Percentiles rank a stretch among this genome's conserved stretches.
Evolutionary conservation across 1,139 yeast genomes (phyloP).

Genomic region (Lipomyces yarrowii): DNA sequence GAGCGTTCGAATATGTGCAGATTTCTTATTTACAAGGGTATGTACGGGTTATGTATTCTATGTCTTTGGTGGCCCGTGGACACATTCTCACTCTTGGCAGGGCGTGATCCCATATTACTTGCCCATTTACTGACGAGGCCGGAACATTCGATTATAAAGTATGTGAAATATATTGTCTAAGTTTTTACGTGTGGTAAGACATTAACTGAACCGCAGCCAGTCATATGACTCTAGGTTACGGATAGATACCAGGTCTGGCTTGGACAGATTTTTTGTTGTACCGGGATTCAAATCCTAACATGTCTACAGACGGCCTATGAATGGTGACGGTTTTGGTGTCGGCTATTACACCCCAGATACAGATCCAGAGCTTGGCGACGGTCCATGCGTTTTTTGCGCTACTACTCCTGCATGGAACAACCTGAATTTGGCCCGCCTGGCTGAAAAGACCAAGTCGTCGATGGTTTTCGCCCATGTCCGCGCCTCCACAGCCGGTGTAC

Average conservation of each 20-base stretch:
- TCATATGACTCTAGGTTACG: conserved; percentile 89
- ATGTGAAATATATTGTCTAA: conserved; percentile 25
- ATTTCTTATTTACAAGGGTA: conserved; percentile 58
- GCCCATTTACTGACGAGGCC: conserved; percentile 90
- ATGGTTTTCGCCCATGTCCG: conserved; percentile 93
- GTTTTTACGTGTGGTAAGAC: neutral
- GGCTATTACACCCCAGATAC: conserved; percentile 69
- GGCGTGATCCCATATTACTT: conserved; percentile 78
- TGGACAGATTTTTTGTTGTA: neutral
- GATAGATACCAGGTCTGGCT: conserved; percentile 61
- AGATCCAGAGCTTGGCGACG: conserved; percentile 56
- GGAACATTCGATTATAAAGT: conserved; percentile 92
- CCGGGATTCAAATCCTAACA: neutral
- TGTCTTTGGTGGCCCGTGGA: neutral
- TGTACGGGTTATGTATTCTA: conserved; percentile 32
- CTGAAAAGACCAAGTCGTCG: conserved; percentile 81
- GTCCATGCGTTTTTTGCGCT: conserved; percentile 86
- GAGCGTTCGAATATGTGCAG: conserved; percentile 51
- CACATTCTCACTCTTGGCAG: conserved; percentile 36
- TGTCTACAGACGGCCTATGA: conserved; percentile 67
- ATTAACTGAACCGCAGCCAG: conserved; percentile 49
- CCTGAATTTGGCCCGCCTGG: conserved; percentile 78
- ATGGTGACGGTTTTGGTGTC: conserved; percentile 98
- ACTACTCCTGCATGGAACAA: conserved; percentile 98
- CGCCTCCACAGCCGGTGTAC: conserved; percentile 93